These are phyloP conservation scores for Cryptococcus jaspeensis DNA, from an alignment of 1,284 basidiomycete genomes.

Conservation along the genomic window DNA sequence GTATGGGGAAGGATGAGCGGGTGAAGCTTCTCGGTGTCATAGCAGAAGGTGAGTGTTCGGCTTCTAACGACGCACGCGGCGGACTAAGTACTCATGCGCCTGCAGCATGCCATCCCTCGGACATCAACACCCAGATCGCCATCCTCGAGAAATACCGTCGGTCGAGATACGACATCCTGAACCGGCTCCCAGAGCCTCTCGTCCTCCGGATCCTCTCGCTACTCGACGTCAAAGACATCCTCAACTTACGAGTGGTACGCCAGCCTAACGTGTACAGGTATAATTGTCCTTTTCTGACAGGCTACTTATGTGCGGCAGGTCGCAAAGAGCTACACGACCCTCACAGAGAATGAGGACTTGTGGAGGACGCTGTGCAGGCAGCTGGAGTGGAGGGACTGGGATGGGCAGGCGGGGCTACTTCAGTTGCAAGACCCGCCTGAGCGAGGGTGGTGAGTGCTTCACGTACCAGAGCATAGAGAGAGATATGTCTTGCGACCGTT, in stretches of 20 bases:
- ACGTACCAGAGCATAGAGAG: too few species aligned
- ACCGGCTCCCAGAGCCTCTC: constrained; percentile 66
- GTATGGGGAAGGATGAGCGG: constrained; percentile 27
- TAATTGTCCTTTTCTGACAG: constrained; percentile 23
- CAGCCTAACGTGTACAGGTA: too few species aligned
- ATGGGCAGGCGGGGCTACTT: constrained; percentile 13
- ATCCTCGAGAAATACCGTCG: constrained; percentile 77
- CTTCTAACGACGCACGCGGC: too few species aligned
- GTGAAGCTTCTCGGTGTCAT: constrained; percentile 25
- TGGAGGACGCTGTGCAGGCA: constrained; percentile 58
- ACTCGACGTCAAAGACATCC: constrained; percentile 65
- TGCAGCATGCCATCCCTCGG: constrained; percentile 41
- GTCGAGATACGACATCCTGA: constrained; percentile 76
- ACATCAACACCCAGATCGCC: constrained; percentile 63
- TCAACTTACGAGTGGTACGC: constrained; percentile 53
- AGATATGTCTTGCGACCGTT: too few species aligned
- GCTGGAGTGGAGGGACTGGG: constrained; percentile 30
- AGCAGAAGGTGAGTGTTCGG: constrained; percentile 35
- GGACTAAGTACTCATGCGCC: neutral
- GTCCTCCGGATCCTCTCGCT: constrained; percentile 65
- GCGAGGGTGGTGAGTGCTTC: constrained; percentile 64
- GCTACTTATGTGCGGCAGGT: constrained; percentile 57
- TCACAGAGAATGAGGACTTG: constrained; percentile 67
- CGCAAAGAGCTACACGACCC: constrained; percentile 69
- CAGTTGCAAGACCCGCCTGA: constrained; percentile 56